Evolutionary conservation across 2,329 filamentous ascomycete species (phyloP), one percentile per base, ranked within the genome.

Genomic region (Microcera coccophila): DNA sequence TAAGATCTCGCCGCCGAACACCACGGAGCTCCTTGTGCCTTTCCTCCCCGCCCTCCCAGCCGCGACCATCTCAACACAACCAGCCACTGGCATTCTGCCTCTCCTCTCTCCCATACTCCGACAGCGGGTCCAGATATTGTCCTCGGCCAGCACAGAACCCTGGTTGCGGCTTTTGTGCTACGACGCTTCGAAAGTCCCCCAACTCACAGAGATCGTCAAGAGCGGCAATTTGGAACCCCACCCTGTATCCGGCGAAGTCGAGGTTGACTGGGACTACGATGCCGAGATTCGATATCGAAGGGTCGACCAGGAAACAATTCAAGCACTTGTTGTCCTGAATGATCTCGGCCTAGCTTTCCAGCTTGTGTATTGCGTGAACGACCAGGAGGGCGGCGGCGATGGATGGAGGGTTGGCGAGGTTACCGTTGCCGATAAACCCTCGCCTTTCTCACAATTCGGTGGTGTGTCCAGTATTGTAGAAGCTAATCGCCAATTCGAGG

Each of bases 131-230:
- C 78, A 82, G 52, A 71, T 88, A 40, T 71, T 91, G 44, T 78
- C 82, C 2, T 68, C 74, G 1, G 66, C 74, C 37, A 75, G 71
- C 58, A 67, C 66, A n/a, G 79, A 84, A 26, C 79, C 84, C 39
- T 91, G 87, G 86, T 75, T 91, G 14, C 74, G 79, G 1, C 72
- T 90, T 22, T 73, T 91, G 18, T 84, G 80, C 59, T 90, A 87
- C 70, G 79, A 86, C 55, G 57, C 72, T 7, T 64, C 74, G 49
- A 74, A 75, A 49, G 70, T 73, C 3, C 68, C 77, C 33, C 76
- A 72, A 50, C 72, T 91, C 15, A 71, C 75, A n/a, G 70, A 78
- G 44, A 69, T 84, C 12, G 80, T 81, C 22, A 74, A 76, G 53
- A 74, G 76, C 42, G 78, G 85, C 40, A 68, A 75, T 35, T 70